phyloP scores from a whole-genome alignment of 2,329 filamentous ascomycete species.

The Scytalidium lignicola region DNA sequence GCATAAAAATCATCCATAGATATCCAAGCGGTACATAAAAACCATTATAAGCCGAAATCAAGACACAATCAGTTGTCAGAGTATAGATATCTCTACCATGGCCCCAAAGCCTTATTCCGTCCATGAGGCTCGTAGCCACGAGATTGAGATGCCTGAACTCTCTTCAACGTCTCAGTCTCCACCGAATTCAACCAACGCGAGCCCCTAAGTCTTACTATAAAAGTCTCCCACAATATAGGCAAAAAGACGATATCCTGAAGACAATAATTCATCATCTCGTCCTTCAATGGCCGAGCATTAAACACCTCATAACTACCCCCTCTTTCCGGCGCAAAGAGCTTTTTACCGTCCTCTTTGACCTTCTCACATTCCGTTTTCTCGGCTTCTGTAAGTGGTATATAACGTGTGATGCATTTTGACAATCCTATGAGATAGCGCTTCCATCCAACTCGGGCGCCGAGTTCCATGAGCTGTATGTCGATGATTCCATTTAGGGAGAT shows the following conservation, averaged over 20 bases:
- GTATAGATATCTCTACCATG: constrained; percentile 11
- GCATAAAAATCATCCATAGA: no score
- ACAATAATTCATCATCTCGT: constrained; percentile 39
- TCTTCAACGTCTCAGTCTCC: constrained; percentile 15
- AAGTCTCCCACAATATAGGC: constrained; percentile 31
- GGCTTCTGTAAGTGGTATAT: constrained; percentile 10
- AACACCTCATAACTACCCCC: constrained; percentile 45
- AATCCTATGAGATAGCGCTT: constrained; percentile 29
- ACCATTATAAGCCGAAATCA: no score
- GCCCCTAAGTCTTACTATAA: neutral
- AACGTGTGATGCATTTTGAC: constrained; percentile 32
- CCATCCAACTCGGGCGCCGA: constrained; percentile 27
- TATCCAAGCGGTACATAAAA: no score
- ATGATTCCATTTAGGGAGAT: constrained; percentile 38
- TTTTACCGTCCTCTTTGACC: constrained; percentile 31
- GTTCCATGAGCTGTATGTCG: constrained; percentile 53
- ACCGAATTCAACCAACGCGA: constrained; percentile 12
- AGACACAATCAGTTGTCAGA: neutral
- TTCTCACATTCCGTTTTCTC: constrained; percentile 26
- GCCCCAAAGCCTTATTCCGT: constrained; percentile 18
- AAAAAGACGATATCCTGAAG: constrained; percentile 39
- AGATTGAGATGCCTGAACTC: constrained; percentile 18
- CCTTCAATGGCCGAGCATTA: constrained; percentile 36
- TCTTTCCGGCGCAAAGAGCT: constrained; percentile 34
- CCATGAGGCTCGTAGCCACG: constrained; percentile 18